These are phyloP conservation scores for Edaphochlamys debaryana DNA, from an alignment of 139 green algal genomes.

Conservation along the genomic window DNA sequence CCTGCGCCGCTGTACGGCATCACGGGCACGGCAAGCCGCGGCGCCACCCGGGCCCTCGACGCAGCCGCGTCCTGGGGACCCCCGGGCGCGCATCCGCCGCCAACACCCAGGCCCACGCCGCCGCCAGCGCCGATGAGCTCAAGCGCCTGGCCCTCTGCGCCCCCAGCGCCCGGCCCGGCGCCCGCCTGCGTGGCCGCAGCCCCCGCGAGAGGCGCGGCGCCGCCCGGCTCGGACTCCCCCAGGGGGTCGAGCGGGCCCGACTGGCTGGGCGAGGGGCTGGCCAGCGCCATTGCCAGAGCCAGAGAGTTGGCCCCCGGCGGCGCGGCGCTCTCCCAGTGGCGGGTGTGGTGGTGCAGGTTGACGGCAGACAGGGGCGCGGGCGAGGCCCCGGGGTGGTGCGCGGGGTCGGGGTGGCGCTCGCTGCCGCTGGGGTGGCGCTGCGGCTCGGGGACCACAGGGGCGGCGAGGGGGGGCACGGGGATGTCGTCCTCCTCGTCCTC, in stretches of 20 bases:
- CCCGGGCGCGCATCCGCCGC: background rate
- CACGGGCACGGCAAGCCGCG: constrained; percentile 6
- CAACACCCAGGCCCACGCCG: background rate
- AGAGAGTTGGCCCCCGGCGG: background rate
- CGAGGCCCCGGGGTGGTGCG: background rate
- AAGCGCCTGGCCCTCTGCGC: background rate
- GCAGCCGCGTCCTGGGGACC: background rate
- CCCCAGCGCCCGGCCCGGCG: background rate
- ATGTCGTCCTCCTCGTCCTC: background rate
- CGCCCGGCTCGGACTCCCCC: background rate
- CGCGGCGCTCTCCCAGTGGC: background rate
- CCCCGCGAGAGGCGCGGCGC: background rate
- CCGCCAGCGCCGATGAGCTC: background rate
- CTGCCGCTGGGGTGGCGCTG: too few relatives aligned
- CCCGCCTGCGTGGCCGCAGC: background rate
- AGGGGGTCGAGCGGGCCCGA: constrained; percentile 17
- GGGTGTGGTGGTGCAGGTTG: constrained; percentile 29
- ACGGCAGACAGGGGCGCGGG: background rate
- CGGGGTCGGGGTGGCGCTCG: too few relatives aligned
- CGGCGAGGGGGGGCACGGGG: background rate
- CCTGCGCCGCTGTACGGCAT: background rate
- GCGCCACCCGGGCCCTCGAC: background rate
- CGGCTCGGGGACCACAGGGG: constrained; percentile 2
- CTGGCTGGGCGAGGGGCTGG: constrained; percentile 35
- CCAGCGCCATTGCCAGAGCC: background rate